Evolutionary conservation across 1,284 basidiomycete genomes (phyloP), one percentile per base, ranked within the genome.

Genomic region (Sporisorium graminicola): DNA sequence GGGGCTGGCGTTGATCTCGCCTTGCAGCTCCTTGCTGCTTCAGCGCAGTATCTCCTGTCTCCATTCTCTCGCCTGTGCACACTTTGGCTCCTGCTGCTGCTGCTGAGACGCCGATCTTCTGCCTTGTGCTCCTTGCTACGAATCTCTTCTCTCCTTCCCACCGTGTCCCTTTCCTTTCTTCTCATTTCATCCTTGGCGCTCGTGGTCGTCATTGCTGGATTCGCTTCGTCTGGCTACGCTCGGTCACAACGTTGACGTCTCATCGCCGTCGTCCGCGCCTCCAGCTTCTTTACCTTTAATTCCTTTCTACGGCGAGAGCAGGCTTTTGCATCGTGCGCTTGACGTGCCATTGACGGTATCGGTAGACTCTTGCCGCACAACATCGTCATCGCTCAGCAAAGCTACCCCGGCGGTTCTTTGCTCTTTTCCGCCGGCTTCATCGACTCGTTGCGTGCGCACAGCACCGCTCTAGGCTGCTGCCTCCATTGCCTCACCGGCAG

Each of bases 401-500:
- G 58, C 55, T 62, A 33, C 63, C 55, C 58, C n/a, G 68, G 58
- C 46, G 63, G 50, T 71, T 40, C 46, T 51, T 63, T 31, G 56
- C 66, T 37, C 4, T 29, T 12, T n/a, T 31, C 5, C 14, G n/a
- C n/a, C 37, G 52, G 37, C 52, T 18, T 6, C 27, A 27, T 10
- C 37, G 53, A 43, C 14, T 37, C 35, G 20, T 27, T 13, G 22
- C 37, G n/a, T 10, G 35, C 24, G n/a, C 9, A 2, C 14, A 47
- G n/a, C 35, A 33, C 10, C 10, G 42, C n/a, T 24, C 13, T 5
- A 31, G 29, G 12, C 54, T 35, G 10, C 24, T 1, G 31, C 37
- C 43, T 44, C 16, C 18, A 42, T 42, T 16, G n/a, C 49, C 24
- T 29, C 42, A 44, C 33, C 61, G 37, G 61, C 61, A 52, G 58